Conservation (phyloP, 768 basidiomycete species). For the Kwoniella europaea region DNA sequence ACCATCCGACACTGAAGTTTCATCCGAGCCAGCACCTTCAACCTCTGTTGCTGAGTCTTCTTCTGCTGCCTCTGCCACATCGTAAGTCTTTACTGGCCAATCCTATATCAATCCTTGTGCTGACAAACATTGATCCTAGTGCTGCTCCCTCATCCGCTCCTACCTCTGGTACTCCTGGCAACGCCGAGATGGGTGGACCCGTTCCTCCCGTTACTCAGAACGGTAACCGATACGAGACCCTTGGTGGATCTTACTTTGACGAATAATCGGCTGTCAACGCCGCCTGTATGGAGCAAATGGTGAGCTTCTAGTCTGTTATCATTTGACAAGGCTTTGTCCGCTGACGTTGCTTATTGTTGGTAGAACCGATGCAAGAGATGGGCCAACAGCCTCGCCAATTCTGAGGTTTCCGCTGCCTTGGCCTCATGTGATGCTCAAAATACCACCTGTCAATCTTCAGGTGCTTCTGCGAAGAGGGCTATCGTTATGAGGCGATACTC, state of each 20-base stretch:
- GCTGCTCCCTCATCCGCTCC: conserved; percentile 3
- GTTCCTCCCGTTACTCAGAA: conserved; percentile 19
- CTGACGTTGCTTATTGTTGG: background rate
- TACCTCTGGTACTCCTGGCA: conserved; percentile 5
- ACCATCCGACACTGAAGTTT: conserved; percentile 15
- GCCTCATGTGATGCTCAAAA: conserved; percentile 13
- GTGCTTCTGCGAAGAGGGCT: conserved; percentile 10
- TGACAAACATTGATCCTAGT: background rate
- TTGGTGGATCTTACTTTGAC: conserved; percentile 16
- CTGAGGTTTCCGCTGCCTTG: conserved; percentile 16
- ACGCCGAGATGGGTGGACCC: conserved; percentile 12
- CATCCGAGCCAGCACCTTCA: background rate
- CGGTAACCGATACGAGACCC: conserved; percentile 14
- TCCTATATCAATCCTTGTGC: too few relatives aligned
- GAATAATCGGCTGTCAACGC: conserved; percentile 11
- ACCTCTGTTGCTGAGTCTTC: background rate
- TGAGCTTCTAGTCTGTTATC: background rate
- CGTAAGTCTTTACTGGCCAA: conserved; percentile 6
- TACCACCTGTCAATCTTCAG: conserved; percentile 11
- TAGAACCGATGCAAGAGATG: conserved; percentile 24
- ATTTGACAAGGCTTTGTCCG: too few relatives aligned
- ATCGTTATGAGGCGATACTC: conserved; percentile 18
- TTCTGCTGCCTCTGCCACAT: conserved; percentile 10
- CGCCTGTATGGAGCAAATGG: conserved; percentile 25
- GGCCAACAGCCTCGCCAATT: conserved; percentile 20